phyloP scores from a whole-genome alignment of 768 basidiomycete genomes.

The Calocera cornea region DNA sequence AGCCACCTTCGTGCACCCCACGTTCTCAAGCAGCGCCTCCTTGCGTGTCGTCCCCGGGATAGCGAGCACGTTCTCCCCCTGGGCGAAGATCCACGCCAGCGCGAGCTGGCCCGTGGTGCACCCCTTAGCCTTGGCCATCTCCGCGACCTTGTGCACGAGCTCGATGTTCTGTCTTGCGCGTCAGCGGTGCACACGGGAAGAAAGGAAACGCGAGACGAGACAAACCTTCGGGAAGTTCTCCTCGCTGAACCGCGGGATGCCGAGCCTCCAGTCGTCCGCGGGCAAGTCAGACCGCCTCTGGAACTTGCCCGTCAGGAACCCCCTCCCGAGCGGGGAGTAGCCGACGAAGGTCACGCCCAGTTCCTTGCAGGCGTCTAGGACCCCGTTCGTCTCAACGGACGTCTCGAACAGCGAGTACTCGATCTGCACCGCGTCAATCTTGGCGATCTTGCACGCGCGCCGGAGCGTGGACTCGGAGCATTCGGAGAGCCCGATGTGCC shows the following conservation, averaged over 20 bases:
- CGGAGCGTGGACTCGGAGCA: conserved; percentile 20
- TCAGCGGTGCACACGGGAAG: background rate
- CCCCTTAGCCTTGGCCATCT: conserved; percentile 12
- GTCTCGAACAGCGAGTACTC: conserved; percentile 23
- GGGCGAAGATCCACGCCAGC: conserved; percentile 18
- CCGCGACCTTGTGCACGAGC: conserved; percentile 12
- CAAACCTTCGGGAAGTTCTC: conserved; percentile 12
- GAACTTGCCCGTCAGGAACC: conserved; percentile 16
- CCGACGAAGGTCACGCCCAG: conserved; percentile 32
- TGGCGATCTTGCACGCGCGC: conserved; percentile 16
- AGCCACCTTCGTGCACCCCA: conserved; percentile 16
- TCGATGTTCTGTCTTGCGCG: conserved; percentile 9
- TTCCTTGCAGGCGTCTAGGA: conserved; percentile 27
- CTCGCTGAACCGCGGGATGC: conserved; percentile 2
- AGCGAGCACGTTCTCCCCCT: conserved; percentile 16
- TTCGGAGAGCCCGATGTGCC: conserved; percentile 22
- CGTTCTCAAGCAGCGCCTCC: conserved; percentile 21
- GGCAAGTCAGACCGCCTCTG: background rate
- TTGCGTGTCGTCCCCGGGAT: conserved; percentile 15
- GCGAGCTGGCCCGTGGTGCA: conserved; percentile 16
- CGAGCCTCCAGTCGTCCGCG: background rate
- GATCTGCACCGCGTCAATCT: conserved; percentile 22
- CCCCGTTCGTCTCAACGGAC: conserved; percentile 22
- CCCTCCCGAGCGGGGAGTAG: conserved; percentile 29
- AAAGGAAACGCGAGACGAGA: background rate